phyloP scores from a whole-genome alignment of 192 early-diverging fungal species.

The Linderina pennispora region DNA sequence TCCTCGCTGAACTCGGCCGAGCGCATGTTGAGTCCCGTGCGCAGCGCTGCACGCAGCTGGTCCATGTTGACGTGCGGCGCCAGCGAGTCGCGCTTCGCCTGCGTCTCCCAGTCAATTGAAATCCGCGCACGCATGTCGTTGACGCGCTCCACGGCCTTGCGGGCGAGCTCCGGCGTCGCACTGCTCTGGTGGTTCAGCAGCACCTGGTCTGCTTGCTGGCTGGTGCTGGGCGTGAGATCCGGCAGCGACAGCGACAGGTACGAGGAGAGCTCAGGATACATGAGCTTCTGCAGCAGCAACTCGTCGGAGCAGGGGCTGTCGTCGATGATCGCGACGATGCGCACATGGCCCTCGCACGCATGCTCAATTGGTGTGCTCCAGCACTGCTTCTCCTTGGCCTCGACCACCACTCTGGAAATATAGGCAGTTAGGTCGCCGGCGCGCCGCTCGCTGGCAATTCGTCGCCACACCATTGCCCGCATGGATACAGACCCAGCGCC shows the following conservation, averaged over 20 bases:
- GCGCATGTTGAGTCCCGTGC: conserved; percentile 22
- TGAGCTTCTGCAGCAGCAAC: neutral
- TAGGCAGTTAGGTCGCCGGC: conserved; percentile 7
- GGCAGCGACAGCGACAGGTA: too few species aligned
- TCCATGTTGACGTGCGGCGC: conserved; percentile 32
- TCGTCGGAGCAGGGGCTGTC: neutral
- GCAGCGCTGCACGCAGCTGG: conserved; percentile 37
- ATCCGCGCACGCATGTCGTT: conserved; percentile 38
- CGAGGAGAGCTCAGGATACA: too few species aligned
- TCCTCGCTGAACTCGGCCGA: conserved; percentile 21
- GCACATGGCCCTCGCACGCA: conserved; percentile 7
- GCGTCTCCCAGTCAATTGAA: conserved; percentile 40
- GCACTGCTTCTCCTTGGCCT: conserved; percentile 10
- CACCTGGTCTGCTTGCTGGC: neutral
- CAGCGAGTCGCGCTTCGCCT: conserved; percentile 23
- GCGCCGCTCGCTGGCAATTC: neutral
- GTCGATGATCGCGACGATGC: conserved; percentile 1
- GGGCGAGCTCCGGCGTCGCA: too few species aligned
- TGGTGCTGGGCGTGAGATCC: too few species aligned
- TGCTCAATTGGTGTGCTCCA: conserved; percentile 25
- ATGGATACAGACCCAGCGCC: conserved; percentile 7
- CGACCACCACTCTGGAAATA: neutral
- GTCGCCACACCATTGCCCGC: conserved; percentile 20
- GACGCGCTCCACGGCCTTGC: conserved; percentile 17
- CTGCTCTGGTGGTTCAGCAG: too few species aligned